phyloP scores from a whole-genome alignment of 495 filamentous ascomycete species.

The Penicillium ochrochloron region DNA sequence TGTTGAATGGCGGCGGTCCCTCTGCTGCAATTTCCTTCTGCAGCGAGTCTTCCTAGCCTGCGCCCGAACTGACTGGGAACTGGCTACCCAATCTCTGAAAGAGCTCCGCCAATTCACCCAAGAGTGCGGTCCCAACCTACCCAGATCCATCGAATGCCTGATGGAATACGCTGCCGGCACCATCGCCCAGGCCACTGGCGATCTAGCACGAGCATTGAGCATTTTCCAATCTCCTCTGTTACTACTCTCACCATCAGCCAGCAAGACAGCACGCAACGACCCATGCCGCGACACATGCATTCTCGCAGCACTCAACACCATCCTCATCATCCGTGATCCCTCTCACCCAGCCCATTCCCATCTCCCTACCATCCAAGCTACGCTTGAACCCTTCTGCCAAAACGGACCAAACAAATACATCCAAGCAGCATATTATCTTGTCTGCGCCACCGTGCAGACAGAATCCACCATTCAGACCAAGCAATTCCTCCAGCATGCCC shows the following conservation, averaged over 20 bases:
- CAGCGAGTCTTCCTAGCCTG: slow-evolving; percentile 64
- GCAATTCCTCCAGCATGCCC: slow-evolving; percentile 69
- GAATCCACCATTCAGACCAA: slow-evolving; percentile 75
- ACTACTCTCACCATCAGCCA: slow-evolving; percentile 49
- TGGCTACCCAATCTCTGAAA: slow-evolving; percentile 51
- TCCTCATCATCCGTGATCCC: slow-evolving; percentile 79
- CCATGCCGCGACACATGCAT: slow-evolving; percentile 73
- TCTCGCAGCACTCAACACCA: slow-evolving; percentile 77
- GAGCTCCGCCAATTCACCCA: slow-evolving; percentile 44
- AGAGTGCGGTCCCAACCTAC: slow-evolving; percentile 42
- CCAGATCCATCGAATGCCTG: slow-evolving; percentile 49
- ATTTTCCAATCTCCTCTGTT: slow-evolving; percentile 68
- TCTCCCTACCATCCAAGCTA: slow-evolving; percentile 58
- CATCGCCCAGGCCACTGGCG: slow-evolving; percentile 78
- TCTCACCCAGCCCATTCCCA: slow-evolving; percentile 52
- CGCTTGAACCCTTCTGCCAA: slow-evolving; percentile 68
- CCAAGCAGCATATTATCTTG: slow-evolving; percentile 75
- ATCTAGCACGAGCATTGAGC: slow-evolving; percentile 65
- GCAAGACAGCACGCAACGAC: slow-evolving; percentile 50
- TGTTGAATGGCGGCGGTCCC: slow-evolving; percentile 55
- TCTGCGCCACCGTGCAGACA: slow-evolving; percentile 68
- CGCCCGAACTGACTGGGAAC: slow-evolving; percentile 65
- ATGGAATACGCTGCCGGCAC: slow-evolving; percentile 74
- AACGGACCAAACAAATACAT: slow-evolving; percentile 74
- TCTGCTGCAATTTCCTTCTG: slow-evolving; percentile 61